phyloP scores from a whole-genome alignment of 768 basidiomycete species.

The Boletus reticuloceps region DNA sequence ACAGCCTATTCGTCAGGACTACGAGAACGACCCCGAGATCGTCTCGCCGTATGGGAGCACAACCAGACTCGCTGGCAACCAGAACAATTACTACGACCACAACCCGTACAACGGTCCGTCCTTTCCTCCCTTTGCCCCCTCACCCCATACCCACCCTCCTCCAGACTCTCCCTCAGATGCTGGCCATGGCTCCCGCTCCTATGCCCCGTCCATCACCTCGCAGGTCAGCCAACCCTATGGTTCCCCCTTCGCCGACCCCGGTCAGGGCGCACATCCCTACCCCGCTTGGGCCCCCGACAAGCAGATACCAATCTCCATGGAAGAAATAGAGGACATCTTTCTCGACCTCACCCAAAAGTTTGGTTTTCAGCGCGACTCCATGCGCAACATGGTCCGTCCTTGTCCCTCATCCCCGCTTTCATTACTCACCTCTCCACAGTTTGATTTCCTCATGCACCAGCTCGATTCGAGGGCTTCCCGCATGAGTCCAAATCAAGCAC shows the following conservation, averaged over 20 bases:
- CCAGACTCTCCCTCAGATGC: slow-evolving; percentile 29
- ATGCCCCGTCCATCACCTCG: slow-evolving; percentile 58
- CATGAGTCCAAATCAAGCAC: slow-evolving; percentile 95
- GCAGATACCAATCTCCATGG: slow-evolving; percentile 93
- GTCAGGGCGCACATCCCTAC: slow-evolving; percentile 65
- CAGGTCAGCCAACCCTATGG: slow-evolving; percentile 57
- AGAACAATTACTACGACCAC: slow-evolving; percentile 32
- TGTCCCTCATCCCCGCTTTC: not conserved
- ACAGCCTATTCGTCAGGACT: slow-evolving; percentile 36
- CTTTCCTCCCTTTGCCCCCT: not conserved
- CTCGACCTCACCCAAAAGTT: slow-evolving; percentile 98
- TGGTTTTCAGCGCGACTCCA: slow-evolving; percentile 94
- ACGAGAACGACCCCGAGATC: slow-evolving; percentile 48
- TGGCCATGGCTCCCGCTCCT: slow-evolving; percentile 39
- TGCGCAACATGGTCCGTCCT: slow-evolving; percentile 83
- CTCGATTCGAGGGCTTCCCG: slow-evolving; percentile 98
- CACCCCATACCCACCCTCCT: not conserved
- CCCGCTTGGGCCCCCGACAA: slow-evolving; percentile 94
- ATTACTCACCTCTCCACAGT: slow-evolving; percentile 45
- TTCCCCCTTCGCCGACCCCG: slow-evolving; percentile 59
- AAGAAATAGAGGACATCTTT: slow-evolving; percentile 99
- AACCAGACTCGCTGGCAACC: slow-evolving; percentile 49
- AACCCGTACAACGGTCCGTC: slow-evolving; percentile 21
- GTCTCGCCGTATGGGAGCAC: slow-evolving; percentile 60
- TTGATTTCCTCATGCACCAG: slow-evolving; percentile 97